phyloP scores from a whole-genome alignment of 306 rosid genomes.

The Vachellia collinsii region DNA sequence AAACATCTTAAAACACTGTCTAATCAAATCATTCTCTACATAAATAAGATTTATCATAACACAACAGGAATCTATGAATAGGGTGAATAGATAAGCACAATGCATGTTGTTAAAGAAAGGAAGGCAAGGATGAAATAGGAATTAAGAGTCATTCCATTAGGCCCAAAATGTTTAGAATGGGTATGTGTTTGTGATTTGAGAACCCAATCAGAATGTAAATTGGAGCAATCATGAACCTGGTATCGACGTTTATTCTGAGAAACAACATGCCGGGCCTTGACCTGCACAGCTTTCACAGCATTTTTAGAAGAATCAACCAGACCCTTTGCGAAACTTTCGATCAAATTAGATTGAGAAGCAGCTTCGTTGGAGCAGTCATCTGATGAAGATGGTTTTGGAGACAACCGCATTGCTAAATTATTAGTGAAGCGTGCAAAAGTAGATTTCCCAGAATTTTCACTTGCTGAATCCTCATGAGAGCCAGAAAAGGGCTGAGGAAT shows the following conservation, averaged over 20 bases:
- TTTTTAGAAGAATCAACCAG: conserved; percentile 85
- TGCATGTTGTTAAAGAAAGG: background rate
- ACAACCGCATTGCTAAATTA: conserved; percentile 78
- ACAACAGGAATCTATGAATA: background rate
- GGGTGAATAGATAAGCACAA: conserved; percentile 9
- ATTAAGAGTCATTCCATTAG: background rate
- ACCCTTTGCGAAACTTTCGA: conserved; percentile 84
- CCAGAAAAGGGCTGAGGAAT: conserved; percentile 70
- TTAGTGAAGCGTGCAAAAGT: conserved; percentile 86
- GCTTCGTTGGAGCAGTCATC: conserved; percentile 60
- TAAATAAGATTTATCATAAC: background rate
- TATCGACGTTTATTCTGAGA: conserved; percentile 98
- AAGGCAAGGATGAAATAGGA: background rate
- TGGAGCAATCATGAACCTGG: conserved; percentile 58
- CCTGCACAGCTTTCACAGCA: conserved; percentile 99
- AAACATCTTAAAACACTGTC: background rate
- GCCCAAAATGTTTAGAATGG: conserved; percentile 6
- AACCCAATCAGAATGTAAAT: conserved; percentile 23
- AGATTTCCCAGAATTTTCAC: conserved; percentile 76
- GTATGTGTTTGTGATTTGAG: background rate
- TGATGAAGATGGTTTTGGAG: conserved; percentile 69
- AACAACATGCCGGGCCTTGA: conserved; percentile 94
- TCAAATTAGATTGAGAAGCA: conserved; percentile 65
- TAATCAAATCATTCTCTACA: background rate
- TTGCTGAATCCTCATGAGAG: conserved; percentile 64